These are phyloP conservation scores for Triticum timopheevii DNA, from an alignment of 176 grass and related monocot genomes.

Conservation along the genomic window DNA sequence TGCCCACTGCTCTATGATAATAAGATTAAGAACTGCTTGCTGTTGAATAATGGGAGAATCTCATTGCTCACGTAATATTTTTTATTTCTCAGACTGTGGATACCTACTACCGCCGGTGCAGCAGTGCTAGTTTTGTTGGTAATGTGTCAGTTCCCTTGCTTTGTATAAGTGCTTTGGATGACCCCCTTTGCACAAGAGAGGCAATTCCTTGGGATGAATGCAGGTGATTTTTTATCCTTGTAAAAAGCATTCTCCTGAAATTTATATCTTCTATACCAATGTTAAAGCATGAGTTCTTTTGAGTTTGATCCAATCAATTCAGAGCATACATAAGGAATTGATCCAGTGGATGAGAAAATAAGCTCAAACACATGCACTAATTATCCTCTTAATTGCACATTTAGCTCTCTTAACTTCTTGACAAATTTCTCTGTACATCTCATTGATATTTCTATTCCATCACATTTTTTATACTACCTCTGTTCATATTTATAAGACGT, in stretches of 20 bases:
- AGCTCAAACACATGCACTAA: background rate
- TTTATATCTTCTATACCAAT: background rate
- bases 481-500: too few species aligned
- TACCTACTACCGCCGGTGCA: conserved; percentile 93
- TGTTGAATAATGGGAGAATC: conserved; percentile 17
- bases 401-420: background rate
- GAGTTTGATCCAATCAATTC: background rate
- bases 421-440: background rate
- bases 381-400: background rate
- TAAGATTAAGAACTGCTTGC: conserved; percentile 11
- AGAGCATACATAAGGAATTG: background rate
- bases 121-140: conserved; percentile 79
- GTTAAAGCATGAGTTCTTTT: background rate
- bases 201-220: conserved; percentile 98
- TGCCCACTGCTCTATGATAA: background rate
- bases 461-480: background rate
- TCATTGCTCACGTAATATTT: conserved; percentile 12
- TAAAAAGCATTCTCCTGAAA: conserved; percentile 9
- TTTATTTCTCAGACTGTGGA: conserved; percentile 79
- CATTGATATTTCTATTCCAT: background rate
- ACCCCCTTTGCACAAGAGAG: conserved; percentile 93
- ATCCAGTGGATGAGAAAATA: background rate
- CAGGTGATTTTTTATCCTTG: conserved; percentile 53
- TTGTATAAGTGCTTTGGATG: conserved; percentile 94
- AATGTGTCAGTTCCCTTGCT: conserved; percentile 81